Evolutionary conservation across 176 grass and related monocot species (phyloP).

Genomic region (Guadua angustifolia): DNA sequence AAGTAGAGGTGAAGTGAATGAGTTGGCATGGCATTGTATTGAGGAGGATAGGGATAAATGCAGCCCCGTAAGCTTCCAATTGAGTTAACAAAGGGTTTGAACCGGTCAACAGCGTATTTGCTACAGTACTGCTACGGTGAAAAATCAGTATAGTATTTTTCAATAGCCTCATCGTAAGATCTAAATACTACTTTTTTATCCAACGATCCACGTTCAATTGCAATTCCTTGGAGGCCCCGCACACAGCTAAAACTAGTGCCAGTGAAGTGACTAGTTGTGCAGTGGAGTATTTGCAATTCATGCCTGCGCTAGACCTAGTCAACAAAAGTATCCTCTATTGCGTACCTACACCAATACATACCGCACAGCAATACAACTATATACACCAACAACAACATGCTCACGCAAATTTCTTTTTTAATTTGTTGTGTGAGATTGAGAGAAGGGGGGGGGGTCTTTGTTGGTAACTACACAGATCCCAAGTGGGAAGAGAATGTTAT

Average conservation of each 20-base stretch:
- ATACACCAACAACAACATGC: constrained; percentile 27
- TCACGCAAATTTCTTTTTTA: constrained; percentile 26
- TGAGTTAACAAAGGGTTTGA: too few species aligned
- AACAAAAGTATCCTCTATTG: constrained; percentile 39
- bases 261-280: constrained; percentile 83
- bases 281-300: constrained; percentile 47
- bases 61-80: too few species aligned
- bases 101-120: too few species aligned
- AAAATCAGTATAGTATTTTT: too few species aligned
- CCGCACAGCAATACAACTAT: constrained; percentile 32
- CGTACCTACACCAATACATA: constrained; percentile 45
- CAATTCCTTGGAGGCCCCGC: constrained; percentile 2
- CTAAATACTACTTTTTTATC: too few species aligned
- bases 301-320: constrained; percentile 34
- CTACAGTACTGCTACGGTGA: too few species aligned
- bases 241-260: constrained; percentile 61
- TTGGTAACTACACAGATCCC: constrained; percentile 88
- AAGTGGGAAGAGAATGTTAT: constrained; percentile 53
- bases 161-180: too few species aligned
- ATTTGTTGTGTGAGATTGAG: background rate
- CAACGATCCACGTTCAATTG: too few species aligned
- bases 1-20: background rate
- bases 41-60: constrained; percentile 3
- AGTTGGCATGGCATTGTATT: constrained; percentile 19
- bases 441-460: background rate